A percentile compares a stretch with the other conserved stretches of the same genome.
phyloP scores from a whole-genome alignment of 495 filamentous ascomycete species.

The Daldinia concentrica region DNA sequence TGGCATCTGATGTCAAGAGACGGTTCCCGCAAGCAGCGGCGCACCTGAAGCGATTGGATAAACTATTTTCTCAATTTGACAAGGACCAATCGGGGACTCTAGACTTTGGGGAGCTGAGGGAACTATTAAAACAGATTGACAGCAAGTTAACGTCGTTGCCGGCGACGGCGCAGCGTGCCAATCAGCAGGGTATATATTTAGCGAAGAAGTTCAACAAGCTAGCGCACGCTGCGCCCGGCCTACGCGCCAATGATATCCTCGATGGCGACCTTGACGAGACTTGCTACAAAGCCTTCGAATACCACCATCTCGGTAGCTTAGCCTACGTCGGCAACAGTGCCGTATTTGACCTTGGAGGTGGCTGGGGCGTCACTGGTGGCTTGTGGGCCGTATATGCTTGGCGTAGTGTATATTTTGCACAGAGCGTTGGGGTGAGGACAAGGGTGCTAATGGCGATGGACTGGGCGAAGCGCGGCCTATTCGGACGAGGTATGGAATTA shows the following conservation, averaged over 20 bases:
- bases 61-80: slow-evolving; percentile 90
- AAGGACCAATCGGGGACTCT: slow-evolving; percentile 91
- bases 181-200: slow-evolving; percentile 96
- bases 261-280: slow-evolving; percentile 93
- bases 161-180: slow-evolving; percentile 93
- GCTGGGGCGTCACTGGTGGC: slow-evolving; percentile 82
- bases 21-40: slow-evolving; percentile 93
- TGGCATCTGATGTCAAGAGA: slow-evolving; percentile 83
- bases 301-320: slow-evolving; percentile 88
- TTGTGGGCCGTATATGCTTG: slow-evolving; percentile 95
- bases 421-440: slow-evolving; percentile 94
- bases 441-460: slow-evolving; percentile 95
- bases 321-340: slow-evolving; percentile 97
- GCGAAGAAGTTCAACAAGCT: slow-evolving; percentile 95
- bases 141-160: slow-evolving; percentile 86
- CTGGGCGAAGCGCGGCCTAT: slow-evolving; percentile 93
- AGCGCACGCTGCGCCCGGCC: slow-evolving; percentile 77
- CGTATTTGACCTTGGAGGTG: slow-evolving; percentile 83
- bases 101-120: slow-evolving; percentile 89
- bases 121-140: slow-evolving; percentile 90
- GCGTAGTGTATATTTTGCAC: slow-evolving; percentile 96
- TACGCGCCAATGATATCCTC: slow-evolving; percentile 78
- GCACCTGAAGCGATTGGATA: slow-evolving; percentile 89
- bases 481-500: slow-evolving; percentile 83
- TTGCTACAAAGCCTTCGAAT: slow-evolving; percentile 95